Conservation (phyloP, 169 alveolate genomes). For the Cryptosporidium bovis region DNA sequence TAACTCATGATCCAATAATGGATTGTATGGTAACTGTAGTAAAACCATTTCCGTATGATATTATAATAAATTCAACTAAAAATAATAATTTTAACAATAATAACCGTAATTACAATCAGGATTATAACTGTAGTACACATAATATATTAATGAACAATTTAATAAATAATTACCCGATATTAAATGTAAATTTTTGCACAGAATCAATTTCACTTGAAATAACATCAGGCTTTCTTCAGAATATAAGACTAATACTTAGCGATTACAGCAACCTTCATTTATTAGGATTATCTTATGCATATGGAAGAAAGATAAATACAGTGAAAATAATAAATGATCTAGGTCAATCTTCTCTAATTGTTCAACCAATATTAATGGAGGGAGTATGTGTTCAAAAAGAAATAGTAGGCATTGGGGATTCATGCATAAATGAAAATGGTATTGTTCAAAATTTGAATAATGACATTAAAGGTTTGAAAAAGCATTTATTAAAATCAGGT, state of each 20-base stretch:
- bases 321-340: conserved; percentile 49
- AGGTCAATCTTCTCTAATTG: conserved; percentile 50
- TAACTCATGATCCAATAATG: conserved; percentile 72
- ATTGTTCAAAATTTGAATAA: not conserved
- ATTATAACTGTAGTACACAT: no score
- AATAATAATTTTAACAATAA: not conserved
- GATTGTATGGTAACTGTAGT: conserved; percentile 65
- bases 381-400: not conserved
- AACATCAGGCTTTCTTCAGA: conserved; percentile 69
- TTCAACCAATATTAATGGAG: conserved; percentile 33
- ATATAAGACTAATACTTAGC: conserved; percentile 19
- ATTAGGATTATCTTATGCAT: conserved; percentile 53
- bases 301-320: conserved; percentile 34
- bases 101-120: not conserved
- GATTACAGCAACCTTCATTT: conserved; percentile 38
- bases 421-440: not conserved
- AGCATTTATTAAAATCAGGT: conserved; percentile 3
- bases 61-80: not conserved
- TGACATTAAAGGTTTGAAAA: conserved; percentile 12
- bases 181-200: conserved; percentile 31
- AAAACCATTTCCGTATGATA: conserved; percentile 40
- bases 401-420: not conserved
- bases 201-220: conserved; percentile 61
- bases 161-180: not conserved
- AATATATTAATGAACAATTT: not conserved